Evolutionary conservation across 805 yeast species (phyloP), one percentile per base, ranked within the genome.

Genomic region (Priceomyces haplophilus): DNA sequence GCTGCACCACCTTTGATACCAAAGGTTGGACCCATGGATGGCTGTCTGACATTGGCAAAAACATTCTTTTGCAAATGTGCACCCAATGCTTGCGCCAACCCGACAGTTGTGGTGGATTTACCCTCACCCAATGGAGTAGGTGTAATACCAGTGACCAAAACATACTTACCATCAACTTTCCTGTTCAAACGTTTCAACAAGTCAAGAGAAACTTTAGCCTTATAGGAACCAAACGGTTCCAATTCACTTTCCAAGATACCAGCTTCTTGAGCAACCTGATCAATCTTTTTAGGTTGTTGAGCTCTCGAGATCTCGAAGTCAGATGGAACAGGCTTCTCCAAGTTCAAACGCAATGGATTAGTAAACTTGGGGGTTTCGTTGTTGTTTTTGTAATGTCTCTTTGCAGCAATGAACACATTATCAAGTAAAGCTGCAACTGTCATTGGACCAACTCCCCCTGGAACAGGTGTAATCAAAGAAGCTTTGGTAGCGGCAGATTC

Each of bases 401-500:
- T 75, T 31, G 93, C 90, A 40, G 90, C 84, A 42, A 72, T 65
- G 30, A 81, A 68, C 21, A 85, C 89, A 60, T 86, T 86, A 50
- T 80, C 80, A 61, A 84, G 78, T 43, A 86, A 69, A 80, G 83
- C 82, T 20, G 93, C 93, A 36, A 86, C 91, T 11, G 95, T 86
- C 95, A 86, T 86, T 58, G 95, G 95, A 40, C 95, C 95, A 50
- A 86, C 95, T 51, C 95, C 95, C 61, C 95, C 95, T 40, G 95
- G 95, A 45, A 86, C 95, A 7, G 95, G 95, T n/a, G 95, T 86
- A 49, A 85, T 72, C 53, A 75, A 73, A 6, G 82, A 72, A 3
- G 89, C 82, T 49, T 72, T 76, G 40, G 68, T 65, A 31, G 66
- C 61, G 43, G 83, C 80, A 29, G 75, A 65, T 37, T 73, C 80